Percentiles rank a stretch among this genome's conserved stretches.
phyloP scores from a whole-genome alignment of 441 rosid species.

The Mallotus repandus region DNA sequence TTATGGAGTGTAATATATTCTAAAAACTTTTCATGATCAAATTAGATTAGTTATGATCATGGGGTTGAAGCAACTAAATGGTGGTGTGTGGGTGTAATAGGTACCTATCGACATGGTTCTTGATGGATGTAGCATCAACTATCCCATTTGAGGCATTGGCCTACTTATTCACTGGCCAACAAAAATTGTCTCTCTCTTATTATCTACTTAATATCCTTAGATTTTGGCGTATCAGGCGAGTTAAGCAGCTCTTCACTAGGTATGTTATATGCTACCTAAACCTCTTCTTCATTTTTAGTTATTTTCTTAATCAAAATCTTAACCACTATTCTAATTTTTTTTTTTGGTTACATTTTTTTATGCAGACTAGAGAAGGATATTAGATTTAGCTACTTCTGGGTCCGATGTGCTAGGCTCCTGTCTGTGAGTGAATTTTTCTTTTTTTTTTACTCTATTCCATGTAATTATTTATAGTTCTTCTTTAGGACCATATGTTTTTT shows the following conservation, averaged over 20 bases:
- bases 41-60: too few species aligned
- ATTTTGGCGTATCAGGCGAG: constrained; percentile 35
- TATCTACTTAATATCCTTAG: constrained; percentile 40
- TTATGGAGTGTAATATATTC: too few species aligned
- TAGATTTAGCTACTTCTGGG: constrained; percentile 66
- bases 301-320: too few species aligned
- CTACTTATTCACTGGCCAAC: constrained; percentile 42
- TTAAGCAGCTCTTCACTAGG: constrained; percentile 36
- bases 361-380: constrained; percentile 86
- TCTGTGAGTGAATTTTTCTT: constrained; percentile 45
- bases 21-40: too few species aligned
- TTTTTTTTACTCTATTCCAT: neutral
- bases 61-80: too few species aligned
- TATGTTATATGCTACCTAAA: neutral
- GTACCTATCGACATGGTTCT: constrained; percentile 34
- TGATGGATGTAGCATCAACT: constrained; percentile 38
- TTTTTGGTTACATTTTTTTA: neutral
- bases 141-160: constrained; percentile 29
- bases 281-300: too few species aligned
- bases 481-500: too few species aligned
- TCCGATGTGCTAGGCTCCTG: constrained; percentile 58
- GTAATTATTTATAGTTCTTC: too few species aligned
- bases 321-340: too few species aligned
- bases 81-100: neutral
- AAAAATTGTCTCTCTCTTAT: constrained; percentile 46